These are phyloP conservation scores for Metschnikowia santaceciliae DNA, from an alignment of 805 yeast genomes.

Conservation along the genomic window DNA sequence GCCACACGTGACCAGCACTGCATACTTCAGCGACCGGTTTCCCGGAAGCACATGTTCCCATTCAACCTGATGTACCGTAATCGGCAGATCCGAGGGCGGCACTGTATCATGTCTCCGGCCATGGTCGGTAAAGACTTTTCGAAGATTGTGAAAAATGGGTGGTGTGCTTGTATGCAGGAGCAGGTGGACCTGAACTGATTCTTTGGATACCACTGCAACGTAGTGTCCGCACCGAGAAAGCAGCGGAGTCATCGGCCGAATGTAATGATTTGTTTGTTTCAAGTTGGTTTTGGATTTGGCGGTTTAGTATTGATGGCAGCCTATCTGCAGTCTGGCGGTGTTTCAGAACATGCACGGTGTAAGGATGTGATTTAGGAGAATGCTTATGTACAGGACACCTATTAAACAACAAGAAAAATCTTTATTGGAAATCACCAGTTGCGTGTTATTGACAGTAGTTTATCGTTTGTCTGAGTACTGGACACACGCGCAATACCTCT, in stretches of 20 bases:
- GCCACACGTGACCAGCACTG: constrained; percentile 19
- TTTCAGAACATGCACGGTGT: too few relatives aligned
- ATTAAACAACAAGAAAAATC: too few relatives aligned
- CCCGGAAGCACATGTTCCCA: constrained; percentile 23
- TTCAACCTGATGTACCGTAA: constrained; percentile 2
- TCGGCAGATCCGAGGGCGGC: background rate
- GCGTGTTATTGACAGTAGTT: background rate
- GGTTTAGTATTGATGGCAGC: background rate
- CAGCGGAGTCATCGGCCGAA: background rate
- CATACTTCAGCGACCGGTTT: constrained; percentile 27
- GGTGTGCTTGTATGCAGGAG: background rate
- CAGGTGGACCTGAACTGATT: background rate
- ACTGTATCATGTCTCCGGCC: background rate
- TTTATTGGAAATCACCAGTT: background rate
- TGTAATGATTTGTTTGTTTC: background rate
- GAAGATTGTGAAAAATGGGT: background rate
- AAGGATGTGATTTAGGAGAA: background rate
- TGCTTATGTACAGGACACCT: background rate
- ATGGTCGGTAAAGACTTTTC: background rate
- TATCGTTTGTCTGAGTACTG: too few relatives aligned
- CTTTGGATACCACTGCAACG: constrained; percentile 15
- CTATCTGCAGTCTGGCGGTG: too few relatives aligned
- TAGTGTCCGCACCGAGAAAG: constrained; percentile 21
- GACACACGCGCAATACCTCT: too few relatives aligned
- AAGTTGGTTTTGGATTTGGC: background rate